Evolutionary conservation across 1,284 basidiomycete genomes (phyloP).

Genomic region (Ceratobasidium sp.): DNA sequence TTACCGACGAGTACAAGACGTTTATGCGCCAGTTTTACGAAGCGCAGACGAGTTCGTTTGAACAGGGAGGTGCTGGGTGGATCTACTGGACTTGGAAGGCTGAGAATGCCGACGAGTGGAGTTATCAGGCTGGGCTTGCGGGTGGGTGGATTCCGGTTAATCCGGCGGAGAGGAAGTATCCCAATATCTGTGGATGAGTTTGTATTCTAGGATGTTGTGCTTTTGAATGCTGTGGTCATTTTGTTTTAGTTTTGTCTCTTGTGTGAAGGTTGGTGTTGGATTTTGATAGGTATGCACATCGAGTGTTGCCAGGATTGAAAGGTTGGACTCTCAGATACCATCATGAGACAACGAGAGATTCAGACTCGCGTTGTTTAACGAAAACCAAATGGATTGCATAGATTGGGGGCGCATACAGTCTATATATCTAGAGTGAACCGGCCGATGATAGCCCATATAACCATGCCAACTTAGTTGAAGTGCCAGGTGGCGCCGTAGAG

Average conservation of each 20-base stretch:
- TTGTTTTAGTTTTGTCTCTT: not conserved
- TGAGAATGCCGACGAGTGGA: conserved; percentile 76
- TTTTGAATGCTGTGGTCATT: not conserved
- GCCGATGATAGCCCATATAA: not conserved
- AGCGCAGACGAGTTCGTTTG: conserved; percentile 61
- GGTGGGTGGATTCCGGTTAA: conserved; percentile 84
- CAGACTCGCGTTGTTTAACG: no score
- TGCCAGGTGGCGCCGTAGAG: conserved; percentile 34
- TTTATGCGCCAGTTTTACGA: conserved; percentile 87
- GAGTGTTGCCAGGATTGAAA: no score
- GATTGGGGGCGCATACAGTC: not conserved
- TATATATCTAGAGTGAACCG: not conserved
- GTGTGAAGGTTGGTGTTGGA: not conserved
- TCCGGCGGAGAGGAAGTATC: conserved; percentile 60
- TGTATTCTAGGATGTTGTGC: not conserved
- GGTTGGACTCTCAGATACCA: no score
- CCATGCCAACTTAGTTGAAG: not conserved
- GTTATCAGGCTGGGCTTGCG: conserved; percentile 64
- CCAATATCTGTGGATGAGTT: conserved; percentile 61
- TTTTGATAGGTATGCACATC: not conserved
- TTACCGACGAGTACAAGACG: conserved; percentile 81
- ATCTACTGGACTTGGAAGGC: conserved; percentile 81
- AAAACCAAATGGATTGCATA: conserved; percentile 1
- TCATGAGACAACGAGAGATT: no score
- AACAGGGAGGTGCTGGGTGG: conserved; percentile 63